Evolutionary conservation across 2,329 filamentous ascomycete genomes (phyloP).

Genomic region (Colletotrichum orbiculare): DNA sequence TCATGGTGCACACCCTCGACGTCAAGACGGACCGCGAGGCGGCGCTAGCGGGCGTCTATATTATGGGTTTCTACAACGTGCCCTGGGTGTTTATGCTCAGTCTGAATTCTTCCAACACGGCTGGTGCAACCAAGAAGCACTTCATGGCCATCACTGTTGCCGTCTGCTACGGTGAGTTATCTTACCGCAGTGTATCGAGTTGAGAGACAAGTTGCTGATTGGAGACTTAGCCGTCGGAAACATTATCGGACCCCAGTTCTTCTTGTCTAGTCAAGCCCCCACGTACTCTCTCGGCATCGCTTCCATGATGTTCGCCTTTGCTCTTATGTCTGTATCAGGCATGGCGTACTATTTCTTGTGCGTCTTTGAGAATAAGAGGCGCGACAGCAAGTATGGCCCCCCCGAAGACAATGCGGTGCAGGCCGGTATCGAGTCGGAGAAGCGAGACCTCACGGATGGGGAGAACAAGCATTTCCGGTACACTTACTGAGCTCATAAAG

Average conservation of each 20-base stretch:
- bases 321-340: slow-evolving; percentile 39
- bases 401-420: slow-evolving; percentile 19
- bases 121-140: slow-evolving; percentile 46
- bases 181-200: too few species aligned
- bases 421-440: slow-evolving; percentile 33
- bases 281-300: slow-evolving; percentile 43
- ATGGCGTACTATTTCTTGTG: slow-evolving; percentile 40
- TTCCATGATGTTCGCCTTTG: slow-evolving; percentile 43
- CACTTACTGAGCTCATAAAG: slow-evolving; percentile 20
- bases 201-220: background rate
- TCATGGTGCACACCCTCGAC: slow-evolving; percentile 43
- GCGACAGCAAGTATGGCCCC: slow-evolving; percentile 26
- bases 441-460: slow-evolving; percentile 30
- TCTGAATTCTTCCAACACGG: slow-evolving; percentile 44
- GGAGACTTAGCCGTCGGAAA: slow-evolving; percentile 41
- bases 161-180: slow-evolving; percentile 39
- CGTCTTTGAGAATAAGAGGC: slow-evolving; percentile 40
- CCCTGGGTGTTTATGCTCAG: slow-evolving; percentile 45
- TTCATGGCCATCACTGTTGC: slow-evolving; percentile 45
- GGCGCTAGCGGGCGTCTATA: slow-evolving; percentile 44
- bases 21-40: slow-evolving; percentile 38
- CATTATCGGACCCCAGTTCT: slow-evolving; percentile 46
- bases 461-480: slow-evolving; percentile 36
- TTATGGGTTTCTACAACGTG: slow-evolving; percentile 49
- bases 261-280: slow-evolving; percentile 42